Evolutionary conservation across 345 rosid genomes (phyloP), one percentile per base, ranked within the genome.

Genomic region (Sisymbrium altissimum): DNA sequence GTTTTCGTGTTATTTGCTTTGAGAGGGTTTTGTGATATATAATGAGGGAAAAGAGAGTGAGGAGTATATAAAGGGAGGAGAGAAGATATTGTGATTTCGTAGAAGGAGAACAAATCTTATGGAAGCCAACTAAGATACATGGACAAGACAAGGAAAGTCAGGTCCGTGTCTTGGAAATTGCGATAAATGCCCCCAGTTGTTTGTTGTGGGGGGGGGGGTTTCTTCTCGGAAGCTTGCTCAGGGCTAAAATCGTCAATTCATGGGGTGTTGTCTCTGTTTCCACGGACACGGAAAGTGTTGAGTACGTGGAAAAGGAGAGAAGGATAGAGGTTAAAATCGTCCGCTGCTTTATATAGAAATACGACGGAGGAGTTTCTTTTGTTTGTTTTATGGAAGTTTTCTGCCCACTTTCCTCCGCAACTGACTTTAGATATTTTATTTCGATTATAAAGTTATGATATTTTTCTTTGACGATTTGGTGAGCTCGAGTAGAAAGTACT

Each of bases 201-300:
- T 69, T 38, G 14, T 36, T 11, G 50, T 25, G 29, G 29, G n/a
- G n/a, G n/a, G n/a, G n/a, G n/a, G n/a, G 38, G 48, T 61, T 61
- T 70, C 84, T 57, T 73, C 92, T 30, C 1, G 76, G 88, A 86
- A 86, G 64, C 69, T 68, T 17, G 27, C 27, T 12, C 0, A 25
- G 49, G 83, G 85, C 41, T 70, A 70, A 17, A 50, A 12, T 4
- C 6, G 76, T 40, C 63, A 72, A 0, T 72, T 30, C 11, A 0
- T n/a, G 10, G 29, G 11, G 25, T 35, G 25, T 36, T 40, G 83
- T 78, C 73, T 50, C 8, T 55, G 32, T 27, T 40, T 33, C 18
- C 43, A 57, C 55, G 49, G 32, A 30, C 17, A 5, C 21, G 44
- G 64, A 43, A 33, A 33, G 11, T 1, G 25, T 3, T 23, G 25